Percentiles rank a stretch among this genome's conserved stretches.
Evolutionary conservation across 495 filamentous ascomycete genomes (phyloP).

Genomic region (Jackrogersella multiformis): DNA sequence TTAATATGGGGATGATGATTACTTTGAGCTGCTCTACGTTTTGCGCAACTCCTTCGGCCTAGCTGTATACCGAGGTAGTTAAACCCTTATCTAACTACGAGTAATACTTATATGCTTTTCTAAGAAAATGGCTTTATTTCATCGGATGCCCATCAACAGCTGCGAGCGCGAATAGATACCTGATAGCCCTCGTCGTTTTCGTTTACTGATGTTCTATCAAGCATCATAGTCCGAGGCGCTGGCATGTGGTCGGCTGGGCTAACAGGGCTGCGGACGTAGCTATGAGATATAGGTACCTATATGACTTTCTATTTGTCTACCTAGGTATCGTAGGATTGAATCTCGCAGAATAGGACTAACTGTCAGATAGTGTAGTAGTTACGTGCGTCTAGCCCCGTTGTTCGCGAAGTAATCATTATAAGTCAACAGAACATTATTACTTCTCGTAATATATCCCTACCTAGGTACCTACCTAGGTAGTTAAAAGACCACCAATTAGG

Average conservation of each 20-base stretch:
- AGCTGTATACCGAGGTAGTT: conserved; percentile 33
- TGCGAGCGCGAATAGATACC: conserved; percentile 24
- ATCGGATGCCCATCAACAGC: conserved; percentile 42
- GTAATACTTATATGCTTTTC: too few species aligned
- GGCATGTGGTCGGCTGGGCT: conserved; percentile 39
- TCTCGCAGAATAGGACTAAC: neutral
- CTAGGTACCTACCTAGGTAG: too few species aligned
- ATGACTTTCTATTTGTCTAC: neutral
- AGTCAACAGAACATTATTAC: neutral
- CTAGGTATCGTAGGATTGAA: neutral
- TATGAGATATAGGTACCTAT: too few species aligned
- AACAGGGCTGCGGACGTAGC: conserved; percentile 24
- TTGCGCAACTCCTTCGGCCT: conserved; percentile 28
- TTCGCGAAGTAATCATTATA: neutral
- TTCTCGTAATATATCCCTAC: neutral
- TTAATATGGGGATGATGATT: conserved; percentile 13
- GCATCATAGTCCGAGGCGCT: conserved; percentile 33
- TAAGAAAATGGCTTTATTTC: conserved; percentile 37
- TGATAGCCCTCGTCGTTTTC: conserved; percentile 36
- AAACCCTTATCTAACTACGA: conserved; percentile 29
- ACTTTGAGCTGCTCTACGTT: conserved; percentile 29
- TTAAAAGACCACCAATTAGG: neutral
- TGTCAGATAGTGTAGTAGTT: neutral
- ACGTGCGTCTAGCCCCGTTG: neutral
- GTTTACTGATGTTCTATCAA: conserved; percentile 43